These are phyloP conservation scores for Eucalyptus sp. DNA, from an alignment of 345 rosid genomes.

Conservation along the genomic window DNA sequence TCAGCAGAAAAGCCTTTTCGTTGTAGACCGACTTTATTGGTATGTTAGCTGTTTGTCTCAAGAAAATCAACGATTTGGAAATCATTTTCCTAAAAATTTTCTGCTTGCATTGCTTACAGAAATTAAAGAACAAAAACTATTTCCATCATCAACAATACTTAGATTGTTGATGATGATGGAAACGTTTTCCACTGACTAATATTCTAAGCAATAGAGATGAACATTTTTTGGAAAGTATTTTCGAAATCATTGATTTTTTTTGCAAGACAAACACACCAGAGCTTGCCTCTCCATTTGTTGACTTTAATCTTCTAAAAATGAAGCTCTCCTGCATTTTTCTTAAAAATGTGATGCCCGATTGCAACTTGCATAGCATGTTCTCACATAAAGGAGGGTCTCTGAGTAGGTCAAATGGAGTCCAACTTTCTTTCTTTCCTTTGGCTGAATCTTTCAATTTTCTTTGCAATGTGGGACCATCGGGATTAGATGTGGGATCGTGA, in stretches of 20 bases:
- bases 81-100: neutral
- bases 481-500: neutral
- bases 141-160: neutral
- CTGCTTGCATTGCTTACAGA: neutral
- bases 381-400: neutral
- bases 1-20: neutral
- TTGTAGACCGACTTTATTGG: neutral
- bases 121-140: neutral
- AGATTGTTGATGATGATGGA: neutral
- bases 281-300: neutral
- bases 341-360: neutral
- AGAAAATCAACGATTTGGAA: neutral
- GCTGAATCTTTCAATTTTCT: neutral
- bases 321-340: neutral
- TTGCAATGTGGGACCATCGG: neutral
- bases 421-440: neutral
- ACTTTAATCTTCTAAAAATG: neutral
- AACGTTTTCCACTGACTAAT: fast-evolving
- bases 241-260: neutral
- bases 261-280: neutral
- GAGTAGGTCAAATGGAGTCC: neutral
- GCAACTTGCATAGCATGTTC: neutral
- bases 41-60: neutral
- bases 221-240: neutral
- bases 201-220: neutral